Conservation (phyloP, 2,329 filamentous ascomycete species). For the Pseudogymnoascus sp. region DNA sequence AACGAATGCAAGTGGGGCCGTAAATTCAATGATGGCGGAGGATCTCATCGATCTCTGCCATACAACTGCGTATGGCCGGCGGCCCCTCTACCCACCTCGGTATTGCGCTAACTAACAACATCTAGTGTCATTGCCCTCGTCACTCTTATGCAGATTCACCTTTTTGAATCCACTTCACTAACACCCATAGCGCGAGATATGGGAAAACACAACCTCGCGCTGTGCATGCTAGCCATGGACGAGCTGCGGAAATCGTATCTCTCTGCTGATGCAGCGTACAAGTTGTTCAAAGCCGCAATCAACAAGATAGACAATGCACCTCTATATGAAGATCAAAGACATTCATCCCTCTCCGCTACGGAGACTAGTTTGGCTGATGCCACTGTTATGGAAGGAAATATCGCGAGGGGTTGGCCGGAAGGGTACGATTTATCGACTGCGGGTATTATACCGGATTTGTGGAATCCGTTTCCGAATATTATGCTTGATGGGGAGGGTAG, state of each 20-base stretch:
- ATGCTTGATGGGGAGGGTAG: not conserved
- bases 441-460: not conserved
- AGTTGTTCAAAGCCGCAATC: not conserved
- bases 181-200: slow-evolving; percentile 23
- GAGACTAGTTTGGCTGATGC: not conserved
- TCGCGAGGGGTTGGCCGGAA: not conserved
- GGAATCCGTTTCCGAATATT: not conserved
- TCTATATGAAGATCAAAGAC: not conserved
- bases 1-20: not conserved
- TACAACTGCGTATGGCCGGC: not conserved
- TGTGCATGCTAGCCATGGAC: slow-evolving; percentile 29
- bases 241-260: slow-evolving; percentile 27
- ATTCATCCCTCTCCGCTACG: not conserved
- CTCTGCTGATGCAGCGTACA: slow-evolving; percentile 11
- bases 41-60: not conserved
- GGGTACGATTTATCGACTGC: not conserved
- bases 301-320: not conserved
- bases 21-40: not conserved
- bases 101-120: not conserved
- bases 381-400: not conserved
- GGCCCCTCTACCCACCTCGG: not conserved
- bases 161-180: slow-evolving; percentile 25
- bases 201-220: slow-evolving; percentile 27
- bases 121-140: slow-evolving; percentile 24
- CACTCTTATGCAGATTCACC: slow-evolving; percentile 29